phyloP scores from a whole-genome alignment of 2,329 filamentous ascomycete genomes.

The Cladophialophora chaetospira region DNA sequence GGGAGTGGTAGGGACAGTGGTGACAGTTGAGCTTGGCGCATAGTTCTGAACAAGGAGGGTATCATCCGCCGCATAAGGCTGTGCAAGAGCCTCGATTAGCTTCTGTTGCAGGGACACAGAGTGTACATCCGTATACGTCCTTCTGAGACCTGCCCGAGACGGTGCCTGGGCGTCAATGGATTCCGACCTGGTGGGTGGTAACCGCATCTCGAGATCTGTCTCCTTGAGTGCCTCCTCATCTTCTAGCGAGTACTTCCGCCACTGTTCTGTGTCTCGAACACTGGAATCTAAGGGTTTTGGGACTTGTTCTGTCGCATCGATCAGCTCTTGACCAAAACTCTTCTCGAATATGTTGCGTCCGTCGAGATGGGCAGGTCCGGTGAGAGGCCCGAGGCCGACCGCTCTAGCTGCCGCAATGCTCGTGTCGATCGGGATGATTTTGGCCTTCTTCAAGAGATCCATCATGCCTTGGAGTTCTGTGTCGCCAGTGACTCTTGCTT shows the following conservation, averaged over 20 bases:
- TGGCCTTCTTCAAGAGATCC: slow-evolving; percentile 79
- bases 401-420: slow-evolving; percentile 49
- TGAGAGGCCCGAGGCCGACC: slow-evolving; percentile 65
- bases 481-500: slow-evolving; percentile 80
- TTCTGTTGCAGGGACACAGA: slow-evolving; percentile 76
- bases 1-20: slow-evolving; percentile 12
- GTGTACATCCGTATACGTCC: slow-evolving; percentile 83
- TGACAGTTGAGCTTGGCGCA: slow-evolving; percentile 37
- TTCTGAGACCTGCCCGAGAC: slow-evolving; percentile 71
- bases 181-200: slow-evolving; percentile 25
- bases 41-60: slow-evolving; percentile 42
- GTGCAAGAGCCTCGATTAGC: slow-evolving; percentile 79
- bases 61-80: slow-evolving; percentile 70
- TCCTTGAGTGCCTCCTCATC: slow-evolving; percentile 20
- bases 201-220: slow-evolving; percentile 27
- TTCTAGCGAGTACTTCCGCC: slow-evolving; percentile 25
- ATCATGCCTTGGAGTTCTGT: slow-evolving; percentile 87
- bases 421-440: slow-evolving; percentile 70
- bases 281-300: slow-evolving; percentile 3
- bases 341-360: slow-evolving; percentile 82
- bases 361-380: slow-evolving; percentile 73
- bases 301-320: slow-evolving; percentile 46
- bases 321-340: slow-evolving; percentile 64
- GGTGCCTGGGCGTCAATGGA: slow-evolving; percentile 41
- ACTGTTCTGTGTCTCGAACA: slow-evolving; percentile 8